Evolutionary conservation across 495 filamentous ascomycete species (phyloP), one percentile per base, ranked within the genome.

Genomic region (Venustampulla echinocandica): DNA sequence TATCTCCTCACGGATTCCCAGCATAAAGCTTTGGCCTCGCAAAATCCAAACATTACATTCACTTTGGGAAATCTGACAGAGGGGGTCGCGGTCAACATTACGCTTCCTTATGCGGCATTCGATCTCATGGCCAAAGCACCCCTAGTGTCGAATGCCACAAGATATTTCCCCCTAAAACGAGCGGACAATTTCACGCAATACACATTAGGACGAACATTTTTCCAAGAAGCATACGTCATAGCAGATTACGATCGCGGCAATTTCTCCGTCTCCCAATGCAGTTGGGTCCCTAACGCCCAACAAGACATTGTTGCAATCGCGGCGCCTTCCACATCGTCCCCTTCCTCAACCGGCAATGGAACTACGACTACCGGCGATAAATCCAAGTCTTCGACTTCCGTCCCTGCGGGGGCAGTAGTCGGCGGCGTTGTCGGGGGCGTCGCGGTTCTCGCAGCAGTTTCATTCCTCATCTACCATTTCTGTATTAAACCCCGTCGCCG

Each of bases 31-130:
- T 62, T 80, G 1, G 32, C 67, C 5, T 59, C 67, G 14, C 59
- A 67, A 15, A 72, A 77, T 42, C 62, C 73, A 2, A 66, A 59
- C 28, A 61, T 80, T 14, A 69, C 68, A 1, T 77, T 80, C 43
- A 68, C 67, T n/a, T 51, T 80, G 3, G 69, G 65, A 5, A 60
- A 61, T 28, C 52, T 61, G 10, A 54, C 47, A 18, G 61, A 63
- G 1, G 64, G 70, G 4, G 50, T 61, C 1, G 66, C 60, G 4
- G 60, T 75, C 15, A 62, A 70, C 20, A 71, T 81, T 33, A 62
- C 60, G 2, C 59, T 81, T 0, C 77, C 77, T 0, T 81, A 79
- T 51, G 59, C 60, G 0, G 68, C 68, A 4, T 76, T 78, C 51
- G 73, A 77, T 53, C 60, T 74, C 5, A 53, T 45, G 4, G 70